Conservation (phyloP, 1,139 yeast genomes). For the Keqinozyma sinolaborantium region DNA sequence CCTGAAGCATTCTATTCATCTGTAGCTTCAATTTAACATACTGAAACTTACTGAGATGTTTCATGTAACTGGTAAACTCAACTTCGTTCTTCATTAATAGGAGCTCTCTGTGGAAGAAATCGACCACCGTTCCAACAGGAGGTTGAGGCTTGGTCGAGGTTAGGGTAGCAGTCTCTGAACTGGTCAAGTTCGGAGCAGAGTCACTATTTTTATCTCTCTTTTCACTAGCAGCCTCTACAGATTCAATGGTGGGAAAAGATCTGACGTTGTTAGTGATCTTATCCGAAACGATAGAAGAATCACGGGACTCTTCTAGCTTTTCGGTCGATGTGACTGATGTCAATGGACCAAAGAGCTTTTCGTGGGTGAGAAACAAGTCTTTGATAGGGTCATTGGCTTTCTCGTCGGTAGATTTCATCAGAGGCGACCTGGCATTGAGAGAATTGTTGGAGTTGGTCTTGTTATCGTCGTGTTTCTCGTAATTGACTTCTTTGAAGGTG, state of each 20-base stretch:
- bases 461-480: constrained; percentile 7
- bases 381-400: constrained; percentile 15
- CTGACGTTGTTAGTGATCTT: constrained; percentile 3
- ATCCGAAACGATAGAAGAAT: constrained; percentile 2
- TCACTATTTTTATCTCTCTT: background rate
- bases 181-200: background rate
- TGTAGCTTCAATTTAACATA: constrained; percentile 33
- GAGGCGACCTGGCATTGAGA: background rate
- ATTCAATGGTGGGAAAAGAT: constrained; percentile 9
- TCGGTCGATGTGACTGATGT: background rate
- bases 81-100: constrained; percentile 58
- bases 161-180: background rate
- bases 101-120: constrained; percentile 56
- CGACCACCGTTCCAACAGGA: constrained; percentile 24
- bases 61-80: constrained; percentile 57
- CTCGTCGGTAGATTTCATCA: background rate
- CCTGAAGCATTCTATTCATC: constrained; percentile 21
- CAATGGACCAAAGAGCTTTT: constrained; percentile 18
- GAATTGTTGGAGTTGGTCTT: background rate
- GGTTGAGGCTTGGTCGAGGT: background rate
- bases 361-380: constrained; percentile 32
- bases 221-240: background rate
- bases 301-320: background rate
- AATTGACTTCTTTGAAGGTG: constrained; percentile 29
- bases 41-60: constrained; percentile 47